These are phyloP conservation scores for Sclerotinia trifoliorum DNA, from an alignment of 2,329 filamentous ascomycete species.

Conservation along the genomic window DNA sequence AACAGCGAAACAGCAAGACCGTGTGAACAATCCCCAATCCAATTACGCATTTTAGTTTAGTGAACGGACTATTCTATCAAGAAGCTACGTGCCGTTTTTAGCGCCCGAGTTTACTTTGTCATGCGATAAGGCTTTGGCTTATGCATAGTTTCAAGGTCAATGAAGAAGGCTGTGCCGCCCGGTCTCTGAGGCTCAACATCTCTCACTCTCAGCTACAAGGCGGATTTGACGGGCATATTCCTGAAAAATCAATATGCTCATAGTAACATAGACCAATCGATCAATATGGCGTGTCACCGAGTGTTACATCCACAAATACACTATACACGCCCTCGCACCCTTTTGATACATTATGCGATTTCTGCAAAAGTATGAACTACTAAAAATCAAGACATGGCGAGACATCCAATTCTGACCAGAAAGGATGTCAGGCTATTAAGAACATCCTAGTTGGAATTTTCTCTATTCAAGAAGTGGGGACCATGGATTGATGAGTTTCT, in stretches of 20 bases:
- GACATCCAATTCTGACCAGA: background rate
- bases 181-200: constrained; percentile 4
- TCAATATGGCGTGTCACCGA: background rate
- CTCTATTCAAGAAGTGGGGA: background rate
- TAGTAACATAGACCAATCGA: background rate
- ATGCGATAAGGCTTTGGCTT: constrained; percentile 20
- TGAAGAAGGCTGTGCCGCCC: constrained; percentile 9
- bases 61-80: background rate
- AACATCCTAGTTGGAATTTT: background rate
- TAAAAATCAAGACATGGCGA: background rate
- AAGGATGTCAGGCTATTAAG: background rate
- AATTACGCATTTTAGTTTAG: background rate
- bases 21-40: background rate
- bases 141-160: background rate
- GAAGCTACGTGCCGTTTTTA: constrained; percentile 5
- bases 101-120: constrained; percentile 10
- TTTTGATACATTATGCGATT: background rate
- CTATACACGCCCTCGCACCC: background rate
- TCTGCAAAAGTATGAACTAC: background rate
- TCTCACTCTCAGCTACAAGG: background rate
- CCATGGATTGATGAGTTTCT: background rate
- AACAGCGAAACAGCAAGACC: background rate
- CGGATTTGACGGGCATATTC: background rate
- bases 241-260: background rate
- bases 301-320: background rate